Percentiles rank a stretch among this genome's conserved stretches.
Evolutionary conservation across 805 yeast species (phyloP).

Genomic region (Torulaspora gathmanii): DNA sequence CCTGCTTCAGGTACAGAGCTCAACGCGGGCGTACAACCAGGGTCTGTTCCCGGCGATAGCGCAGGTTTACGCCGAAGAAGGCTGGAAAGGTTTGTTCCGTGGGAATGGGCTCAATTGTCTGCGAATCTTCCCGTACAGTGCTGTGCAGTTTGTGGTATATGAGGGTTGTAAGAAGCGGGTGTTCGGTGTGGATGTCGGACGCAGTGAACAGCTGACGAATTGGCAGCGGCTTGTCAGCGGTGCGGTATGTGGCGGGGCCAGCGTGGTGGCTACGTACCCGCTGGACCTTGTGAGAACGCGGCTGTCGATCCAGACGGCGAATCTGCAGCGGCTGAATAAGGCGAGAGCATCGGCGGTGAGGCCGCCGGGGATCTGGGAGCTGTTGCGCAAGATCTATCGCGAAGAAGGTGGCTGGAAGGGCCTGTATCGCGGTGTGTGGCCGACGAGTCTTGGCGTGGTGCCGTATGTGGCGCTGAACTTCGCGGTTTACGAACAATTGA

Average conservation of each 20-base stretch:
- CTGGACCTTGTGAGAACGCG: slow-evolving; percentile 88
- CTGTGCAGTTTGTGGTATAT: slow-evolving; percentile 87
- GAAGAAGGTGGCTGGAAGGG: slow-evolving; percentile 81
- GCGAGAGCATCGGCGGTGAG: slow-evolving; percentile 39
- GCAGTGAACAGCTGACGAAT: slow-evolving; percentile 42
- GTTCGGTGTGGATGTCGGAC: slow-evolving; percentile 29
- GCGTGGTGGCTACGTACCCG: slow-evolving; percentile 85
- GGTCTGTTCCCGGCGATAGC: slow-evolving; percentile 73
- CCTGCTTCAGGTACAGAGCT: slow-evolving; percentile 76
- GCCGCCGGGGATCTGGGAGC: slow-evolving; percentile 68
- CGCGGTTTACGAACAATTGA: slow-evolving; percentile 77
- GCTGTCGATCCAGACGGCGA: slow-evolving; percentile 83
- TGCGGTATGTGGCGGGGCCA: slow-evolving; percentile 70
- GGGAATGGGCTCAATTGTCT: slow-evolving; percentile 90
- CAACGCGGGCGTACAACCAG: slow-evolving; percentile 42
- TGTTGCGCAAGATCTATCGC: slow-evolving; percentile 54
- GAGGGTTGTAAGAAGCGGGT: slow-evolving; percentile 52
- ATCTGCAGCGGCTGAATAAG: slow-evolving; percentile 40
- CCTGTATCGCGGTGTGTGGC: slow-evolving; percentile 77
- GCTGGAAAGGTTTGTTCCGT: slow-evolving; percentile 81
- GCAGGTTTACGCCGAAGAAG: slow-evolving; percentile 84
- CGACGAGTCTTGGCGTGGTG: slow-evolving; percentile 93
- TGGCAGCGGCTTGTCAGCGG: slow-evolving; percentile 69
- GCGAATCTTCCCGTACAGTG: slow-evolving; percentile 88
- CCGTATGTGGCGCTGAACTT: slow-evolving; percentile 94